These are phyloP conservation scores for Plasmodium gaboni DNA, from an alignment of 169 alveolate species.

Conservation along the genomic window DNA sequence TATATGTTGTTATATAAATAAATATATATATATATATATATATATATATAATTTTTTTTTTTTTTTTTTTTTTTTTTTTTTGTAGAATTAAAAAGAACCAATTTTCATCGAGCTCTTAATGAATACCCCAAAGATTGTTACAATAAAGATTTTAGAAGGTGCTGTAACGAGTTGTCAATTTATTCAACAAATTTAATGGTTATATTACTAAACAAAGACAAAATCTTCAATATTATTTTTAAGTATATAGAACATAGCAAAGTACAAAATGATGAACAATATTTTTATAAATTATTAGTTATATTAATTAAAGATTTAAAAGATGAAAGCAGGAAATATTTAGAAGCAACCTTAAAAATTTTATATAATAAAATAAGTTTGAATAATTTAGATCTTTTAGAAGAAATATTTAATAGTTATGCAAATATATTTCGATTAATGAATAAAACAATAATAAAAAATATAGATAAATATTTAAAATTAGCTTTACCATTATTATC, in stretches of 20 bases:
- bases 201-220: constrained; percentile 61
- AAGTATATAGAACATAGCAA: constrained; percentile 60
- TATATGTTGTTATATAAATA: neutral
- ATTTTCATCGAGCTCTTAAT: constrained; percentile 36
- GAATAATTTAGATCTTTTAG: constrained; percentile 59
- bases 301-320: constrained; percentile 66
- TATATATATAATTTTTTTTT: neutral
- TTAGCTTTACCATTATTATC: constrained; percentile 63
- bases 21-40: neutral
- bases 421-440: constrained; percentile 73
- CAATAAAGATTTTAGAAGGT: constrained; percentile 54
- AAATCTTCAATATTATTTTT: constrained; percentile 42
- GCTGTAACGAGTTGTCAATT: constrained; percentile 49
- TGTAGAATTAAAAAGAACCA: constrained; percentile 46
- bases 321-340: constrained; percentile 66
- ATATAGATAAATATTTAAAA: constrained; percentile 63
- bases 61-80: neutral
- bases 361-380: constrained; percentile 57
- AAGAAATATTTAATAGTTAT: constrained; percentile 71
- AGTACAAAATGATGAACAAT: constrained; percentile 48
- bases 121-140: constrained; percentile 42
- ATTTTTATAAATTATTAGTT: constrained; percentile 62
- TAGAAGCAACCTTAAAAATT: constrained; percentile 44
- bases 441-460: constrained; percentile 64
- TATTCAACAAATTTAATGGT: constrained; percentile 59